These are phyloP conservation scores for Fusarium floridanum DNA, from an alignment of 2,329 filamentous ascomycete species.

Conservation along the genomic window DNA sequence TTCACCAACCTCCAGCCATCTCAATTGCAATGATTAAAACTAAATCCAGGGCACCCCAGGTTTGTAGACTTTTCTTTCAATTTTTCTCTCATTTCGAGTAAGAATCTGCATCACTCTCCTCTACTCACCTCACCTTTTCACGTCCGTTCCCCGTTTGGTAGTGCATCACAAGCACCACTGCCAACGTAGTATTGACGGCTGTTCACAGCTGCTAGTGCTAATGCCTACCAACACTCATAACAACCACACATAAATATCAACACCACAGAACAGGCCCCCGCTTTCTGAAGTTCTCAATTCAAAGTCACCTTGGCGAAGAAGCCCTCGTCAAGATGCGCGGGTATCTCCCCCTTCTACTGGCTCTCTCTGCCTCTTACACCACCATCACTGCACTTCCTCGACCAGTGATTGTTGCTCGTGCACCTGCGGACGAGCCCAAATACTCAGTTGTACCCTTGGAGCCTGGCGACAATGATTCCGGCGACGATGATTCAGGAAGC, in stretches of 20 bases:
- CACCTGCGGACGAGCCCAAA: slow-evolving; percentile 44
- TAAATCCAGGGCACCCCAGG: slow-evolving; percentile 26
- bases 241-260: slow-evolving; percentile 2
- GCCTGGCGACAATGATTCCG: slow-evolving; percentile 45
- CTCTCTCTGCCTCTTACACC: slow-evolving; percentile 47
- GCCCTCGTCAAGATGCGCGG: slow-evolving; percentile 49
- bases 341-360: slow-evolving; percentile 46
- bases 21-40: slow-evolving; percentile 44
- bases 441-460: slow-evolving; percentile 58
- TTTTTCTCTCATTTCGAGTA: slow-evolving; percentile 28
- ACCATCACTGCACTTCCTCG: slow-evolving; percentile 48
- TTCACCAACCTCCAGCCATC: slow-evolving; percentile 44
- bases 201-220: slow-evolving; percentile 35
- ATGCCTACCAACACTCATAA: slow-evolving; percentile 12
- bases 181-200: slow-evolving; percentile 11
- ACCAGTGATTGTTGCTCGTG: slow-evolving; percentile 42
- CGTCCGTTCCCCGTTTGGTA: not conserved
- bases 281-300: not conserved
- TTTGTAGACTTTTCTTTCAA: slow-evolving; percentile 9
- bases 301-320: slow-evolving; percentile 21
- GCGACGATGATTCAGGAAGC: slow-evolving; percentile 36
- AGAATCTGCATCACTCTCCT: slow-evolving; percentile 20
- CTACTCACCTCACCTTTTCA: not conserved
- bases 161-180: slow-evolving; percentile 25
- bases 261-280: not conserved